Percentiles rank a stretch among this genome's conserved stretches.
Evolutionary conservation across 306 rosid genomes (phyloP).

Genomic region (Fragaria nilgerrensis): DNA sequence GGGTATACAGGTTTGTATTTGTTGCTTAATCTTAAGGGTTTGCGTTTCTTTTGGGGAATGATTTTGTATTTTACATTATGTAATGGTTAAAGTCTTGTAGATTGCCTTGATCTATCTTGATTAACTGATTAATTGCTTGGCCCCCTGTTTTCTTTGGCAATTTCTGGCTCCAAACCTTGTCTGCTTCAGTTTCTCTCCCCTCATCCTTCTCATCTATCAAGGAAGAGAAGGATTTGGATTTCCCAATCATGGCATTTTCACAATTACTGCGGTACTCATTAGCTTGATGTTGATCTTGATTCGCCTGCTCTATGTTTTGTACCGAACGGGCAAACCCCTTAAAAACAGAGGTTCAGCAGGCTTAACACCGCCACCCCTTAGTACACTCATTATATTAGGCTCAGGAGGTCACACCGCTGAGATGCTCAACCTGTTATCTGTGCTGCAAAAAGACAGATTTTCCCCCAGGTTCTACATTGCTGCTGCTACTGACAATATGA

Average conservation of each 20-base stretch:
- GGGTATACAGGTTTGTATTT: background rate
- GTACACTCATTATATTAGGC: constrained; percentile 32
- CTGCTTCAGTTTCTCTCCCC: background rate
- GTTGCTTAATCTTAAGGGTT: background rate
- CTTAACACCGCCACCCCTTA: constrained; percentile 19
- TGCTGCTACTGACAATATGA: constrained; percentile 90
- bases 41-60: background rate
- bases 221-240: background rate
- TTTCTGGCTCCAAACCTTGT: background rate
- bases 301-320: constrained; percentile 38
- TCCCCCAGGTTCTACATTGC: constrained; percentile 73
- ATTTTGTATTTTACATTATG: background rate
- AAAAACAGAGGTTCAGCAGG: constrained; percentile 28
- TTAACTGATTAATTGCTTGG: background rate
- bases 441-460: constrained; percentile 59
- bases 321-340: constrained; percentile 33
- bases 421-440: constrained; percentile 82
- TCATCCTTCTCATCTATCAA: background rate
- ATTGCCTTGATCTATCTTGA: background rate
- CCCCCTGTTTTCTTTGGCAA: background rate
- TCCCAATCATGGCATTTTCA: constrained; percentile 26
- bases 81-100: background rate
- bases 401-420: constrained; percentile 87
- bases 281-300: constrained; percentile 20
- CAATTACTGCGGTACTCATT: constrained; percentile 11